Evolutionary conservation across 768 basidiomycete species (phyloP).

Genomic region (Termitomyces sp.): DNA sequence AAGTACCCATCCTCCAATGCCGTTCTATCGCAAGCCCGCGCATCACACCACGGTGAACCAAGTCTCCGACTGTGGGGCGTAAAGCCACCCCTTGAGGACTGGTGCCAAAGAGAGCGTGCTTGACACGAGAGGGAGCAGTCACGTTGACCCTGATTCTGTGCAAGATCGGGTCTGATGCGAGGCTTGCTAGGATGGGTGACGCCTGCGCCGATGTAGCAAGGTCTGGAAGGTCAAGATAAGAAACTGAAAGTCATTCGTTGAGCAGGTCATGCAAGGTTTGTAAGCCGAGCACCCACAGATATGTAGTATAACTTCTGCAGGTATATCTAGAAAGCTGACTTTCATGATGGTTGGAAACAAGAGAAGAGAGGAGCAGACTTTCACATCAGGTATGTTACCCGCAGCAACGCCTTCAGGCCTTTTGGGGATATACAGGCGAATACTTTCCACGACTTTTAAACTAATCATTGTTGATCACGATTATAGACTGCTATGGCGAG

Average conservation of each 20-base stretch:
- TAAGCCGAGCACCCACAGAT: constrained; percentile 38
- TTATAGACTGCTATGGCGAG: background rate
- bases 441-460: background rate
- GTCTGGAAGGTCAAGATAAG: constrained; percentile 71
- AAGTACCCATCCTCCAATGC: constrained; percentile 59
- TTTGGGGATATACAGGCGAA: constrained; percentile 2
- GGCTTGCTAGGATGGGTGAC: constrained; percentile 37
- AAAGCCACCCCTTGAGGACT: constrained; percentile 49
- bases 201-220: constrained; percentile 46
- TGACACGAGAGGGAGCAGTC: constrained; percentile 60
- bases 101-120: constrained; percentile 58
- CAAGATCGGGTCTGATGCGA: constrained; percentile 59
- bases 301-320: constrained; percentile 52
- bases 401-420: background rate
- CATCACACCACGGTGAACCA: constrained; percentile 66
- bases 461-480: background rate
- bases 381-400: background rate
- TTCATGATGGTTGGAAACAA: constrained; percentile 11
- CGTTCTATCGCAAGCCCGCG: constrained; percentile 62
- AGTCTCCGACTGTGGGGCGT: constrained; percentile 59
- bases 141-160: constrained; percentile 57
- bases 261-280: background rate
- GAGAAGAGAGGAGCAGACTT: background rate
- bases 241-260: constrained; percentile 33
- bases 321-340: constrained; percentile 30